phyloP scores from a whole-genome alignment of 164 flowering plant species.

The Macadamia tetraphylla region DNA sequence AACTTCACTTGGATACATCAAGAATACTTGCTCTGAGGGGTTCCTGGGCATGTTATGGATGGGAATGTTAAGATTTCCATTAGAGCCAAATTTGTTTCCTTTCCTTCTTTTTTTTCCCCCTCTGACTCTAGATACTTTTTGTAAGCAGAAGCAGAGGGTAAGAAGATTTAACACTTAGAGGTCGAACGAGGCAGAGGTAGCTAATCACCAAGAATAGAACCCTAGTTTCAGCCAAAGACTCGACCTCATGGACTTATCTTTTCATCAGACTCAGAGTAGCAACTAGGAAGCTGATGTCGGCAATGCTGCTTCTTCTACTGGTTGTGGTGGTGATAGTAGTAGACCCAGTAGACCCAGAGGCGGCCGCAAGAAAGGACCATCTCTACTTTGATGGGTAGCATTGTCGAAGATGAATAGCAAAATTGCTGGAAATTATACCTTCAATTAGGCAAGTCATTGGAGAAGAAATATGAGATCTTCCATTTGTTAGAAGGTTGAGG shows the following conservation, averaged over 20 bases:
- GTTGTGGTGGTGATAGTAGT: constrained; percentile 11
- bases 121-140: neutral
- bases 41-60: too few relatives aligned
- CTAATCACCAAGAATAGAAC: neutral
- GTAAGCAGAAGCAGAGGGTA: too few relatives aligned
- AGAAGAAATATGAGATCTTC: too few relatives aligned
- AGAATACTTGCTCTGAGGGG: too few relatives aligned
- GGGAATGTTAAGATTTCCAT: too few relatives aligned
- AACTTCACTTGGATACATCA: too few relatives aligned
- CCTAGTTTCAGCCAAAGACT: neutral
- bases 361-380: constrained; percentile 27
- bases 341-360: neutral
- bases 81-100: too few relatives aligned
- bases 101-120: neutral
- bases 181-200: neutral
- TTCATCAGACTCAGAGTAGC: neutral
- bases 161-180: neutral
- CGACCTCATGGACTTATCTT: neutral
- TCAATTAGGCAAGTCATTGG: too few relatives aligned
- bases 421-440: too few relatives aligned
- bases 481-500: too few relatives aligned
- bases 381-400: constrained; percentile 82
- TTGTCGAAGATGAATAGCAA: constrained; percentile 18
- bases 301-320: too few relatives aligned
- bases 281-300: neutral